These are phyloP conservation scores for Erythrophleum fordii DNA, from an alignment of 306 rosid species.

Conservation along the genomic window DNA sequence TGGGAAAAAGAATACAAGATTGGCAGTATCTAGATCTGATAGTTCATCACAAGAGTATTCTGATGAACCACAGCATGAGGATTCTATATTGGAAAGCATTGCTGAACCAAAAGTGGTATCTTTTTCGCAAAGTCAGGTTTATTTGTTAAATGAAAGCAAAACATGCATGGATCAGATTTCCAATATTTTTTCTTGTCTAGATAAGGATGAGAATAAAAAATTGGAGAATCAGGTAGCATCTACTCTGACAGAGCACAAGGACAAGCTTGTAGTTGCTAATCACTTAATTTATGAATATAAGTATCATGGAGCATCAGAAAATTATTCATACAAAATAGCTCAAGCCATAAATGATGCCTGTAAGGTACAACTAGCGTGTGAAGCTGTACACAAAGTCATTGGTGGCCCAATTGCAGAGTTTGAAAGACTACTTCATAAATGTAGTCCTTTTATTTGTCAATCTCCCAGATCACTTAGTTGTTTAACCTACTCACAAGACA, in stretches of 20 bases:
- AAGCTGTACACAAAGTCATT: conserved; percentile 55
- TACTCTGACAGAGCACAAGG: conserved; percentile 32
- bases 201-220: conserved; percentile 39
- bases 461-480: conserved; percentile 44
- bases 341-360: conserved; percentile 58
- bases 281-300: conserved; percentile 34
- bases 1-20: conserved; percentile 53
- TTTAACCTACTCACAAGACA: conserved; percentile 48
- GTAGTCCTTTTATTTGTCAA: conserved; percentile 65
- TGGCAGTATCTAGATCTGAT: conserved; percentile 46
- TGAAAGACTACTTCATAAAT: conserved; percentile 67
- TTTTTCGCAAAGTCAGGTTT: conserved; percentile 46
- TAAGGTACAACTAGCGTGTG: conserved; percentile 66
- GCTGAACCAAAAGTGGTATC: conserved; percentile 39
- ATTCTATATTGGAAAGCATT: conserved; percentile 37
- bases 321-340: conserved; percentile 48
- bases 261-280: conserved; percentile 40
- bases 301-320: conserved; percentile 41
- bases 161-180: conserved; percentile 32
- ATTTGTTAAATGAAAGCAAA: conserved; percentile 35
- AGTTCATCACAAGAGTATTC: conserved; percentile 50
- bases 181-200: conserved; percentile 26
- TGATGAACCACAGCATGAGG: conserved; percentile 44
- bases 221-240: conserved; percentile 28
- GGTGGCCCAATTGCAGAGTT: conserved; percentile 76